Conservation (phyloP, 2,329 filamentous ascomycete genomes). For the Penicillium oxalicum region DNA sequence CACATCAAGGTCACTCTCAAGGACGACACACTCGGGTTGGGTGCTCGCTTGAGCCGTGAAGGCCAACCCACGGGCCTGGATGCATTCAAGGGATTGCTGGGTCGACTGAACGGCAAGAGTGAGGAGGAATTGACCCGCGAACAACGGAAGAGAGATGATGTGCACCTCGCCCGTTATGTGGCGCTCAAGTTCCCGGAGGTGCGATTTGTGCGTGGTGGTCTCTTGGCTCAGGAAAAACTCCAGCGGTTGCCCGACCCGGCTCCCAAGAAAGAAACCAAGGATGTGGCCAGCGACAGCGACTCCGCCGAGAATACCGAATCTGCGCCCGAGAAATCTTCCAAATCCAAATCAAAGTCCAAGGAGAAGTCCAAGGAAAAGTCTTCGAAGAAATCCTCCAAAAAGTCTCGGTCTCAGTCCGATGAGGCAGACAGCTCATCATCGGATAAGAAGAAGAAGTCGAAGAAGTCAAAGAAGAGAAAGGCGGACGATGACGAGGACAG, state of each 20-base stretch:
- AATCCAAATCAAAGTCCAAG: constrained; percentile 14
- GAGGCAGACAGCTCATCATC: constrained; percentile 15
- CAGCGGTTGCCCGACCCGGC: constrained; percentile 24
- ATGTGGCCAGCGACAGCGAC: constrained; percentile 6
- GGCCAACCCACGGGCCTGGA: constrained; percentile 76
- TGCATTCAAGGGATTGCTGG: constrained; percentile 78
- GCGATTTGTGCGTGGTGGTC: constrained; percentile 81
- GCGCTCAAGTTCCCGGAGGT: constrained; percentile 72
- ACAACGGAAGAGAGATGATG: constrained; percentile 59
- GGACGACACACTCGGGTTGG: constrained; percentile 85
- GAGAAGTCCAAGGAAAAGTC: constrained; percentile 19
- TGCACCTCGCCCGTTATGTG: constrained; percentile 67
- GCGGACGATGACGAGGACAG: constrained; percentile 23
- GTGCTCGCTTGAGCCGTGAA: constrained; percentile 68
- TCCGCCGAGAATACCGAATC: constrained; percentile 9
- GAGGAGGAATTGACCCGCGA: constrained; percentile 67
- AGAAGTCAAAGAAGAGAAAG: constrained; percentile 33
- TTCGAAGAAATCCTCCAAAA: constrained; percentile 18
- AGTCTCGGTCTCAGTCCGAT: constrained; percentile 12
- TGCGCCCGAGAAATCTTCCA: constrained; percentile 7
- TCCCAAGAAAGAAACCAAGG: constrained; percentile 45
- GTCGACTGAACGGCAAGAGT: constrained; percentile 80
- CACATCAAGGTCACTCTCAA: constrained; percentile 82
- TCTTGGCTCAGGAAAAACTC: constrained; percentile 56
- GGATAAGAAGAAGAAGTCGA: constrained; percentile 24